Conservation (phyloP, 192 early-diverging fungal genomes). For the Podila epicladia region DNA sequence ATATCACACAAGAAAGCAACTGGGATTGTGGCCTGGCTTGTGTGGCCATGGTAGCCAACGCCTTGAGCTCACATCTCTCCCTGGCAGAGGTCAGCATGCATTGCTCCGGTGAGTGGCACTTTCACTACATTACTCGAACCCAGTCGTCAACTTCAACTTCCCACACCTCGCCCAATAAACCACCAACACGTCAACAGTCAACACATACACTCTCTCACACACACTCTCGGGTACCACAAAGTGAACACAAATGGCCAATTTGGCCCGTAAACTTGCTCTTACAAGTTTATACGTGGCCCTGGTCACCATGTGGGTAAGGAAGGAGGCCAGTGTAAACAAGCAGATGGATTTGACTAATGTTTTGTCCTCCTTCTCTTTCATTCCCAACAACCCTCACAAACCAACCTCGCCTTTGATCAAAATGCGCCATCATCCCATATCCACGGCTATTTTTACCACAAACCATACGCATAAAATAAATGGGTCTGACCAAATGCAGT, state of each 20-base stretch:
- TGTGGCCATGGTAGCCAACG: constrained; percentile 80
- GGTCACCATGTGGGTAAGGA: too few relatives aligned
- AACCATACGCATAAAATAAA: too few relatives aligned
- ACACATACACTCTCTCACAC: too few relatives aligned
- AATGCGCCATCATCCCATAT: too few relatives aligned
- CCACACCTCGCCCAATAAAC: too few relatives aligned
- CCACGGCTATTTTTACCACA: too few relatives aligned
- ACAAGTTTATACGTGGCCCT: not conserved
- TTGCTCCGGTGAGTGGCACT: constrained; percentile 41
- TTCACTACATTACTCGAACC: not conserved
- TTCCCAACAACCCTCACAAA: not conserved
- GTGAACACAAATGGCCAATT: not conserved
- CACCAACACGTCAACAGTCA: too few relatives aligned
- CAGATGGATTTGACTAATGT: not conserved
- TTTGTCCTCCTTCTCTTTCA: not conserved
- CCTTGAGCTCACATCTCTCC: constrained; percentile 64
- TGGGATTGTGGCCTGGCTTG: constrained; percentile 95
- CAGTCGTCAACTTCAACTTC: not conserved
- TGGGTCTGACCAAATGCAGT: constrained; percentile 10
- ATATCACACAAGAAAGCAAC: constrained; percentile 47
- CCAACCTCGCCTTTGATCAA: too few relatives aligned
- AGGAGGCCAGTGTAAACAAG: too few relatives aligned
- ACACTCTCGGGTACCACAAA: not conserved
- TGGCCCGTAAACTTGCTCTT: constrained; percentile 4
- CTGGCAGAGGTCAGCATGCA: constrained; percentile 65